phyloP scores from a whole-genome alignment of 352 stramenopile species.

The Pythium chondricola region DNA sequence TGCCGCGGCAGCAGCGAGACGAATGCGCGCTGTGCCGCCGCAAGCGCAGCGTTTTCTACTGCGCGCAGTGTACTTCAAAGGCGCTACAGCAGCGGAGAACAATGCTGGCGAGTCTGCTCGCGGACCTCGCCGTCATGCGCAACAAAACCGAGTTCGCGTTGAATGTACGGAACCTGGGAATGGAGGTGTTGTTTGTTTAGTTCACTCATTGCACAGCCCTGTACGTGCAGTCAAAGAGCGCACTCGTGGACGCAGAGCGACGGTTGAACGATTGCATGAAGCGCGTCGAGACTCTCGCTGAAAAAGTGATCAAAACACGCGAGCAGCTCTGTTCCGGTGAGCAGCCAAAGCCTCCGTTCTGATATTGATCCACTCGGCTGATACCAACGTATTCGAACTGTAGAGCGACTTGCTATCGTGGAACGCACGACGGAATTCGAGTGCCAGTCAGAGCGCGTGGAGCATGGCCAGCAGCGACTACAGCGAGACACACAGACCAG shows the following conservation, averaged over 20 bases:
- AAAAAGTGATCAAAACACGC: conserved; percentile 64
- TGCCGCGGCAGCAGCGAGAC: conserved; percentile 16
- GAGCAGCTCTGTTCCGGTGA: conserved; percentile 63
- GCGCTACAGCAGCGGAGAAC: conserved; percentile 73
- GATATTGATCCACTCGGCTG: too few species aligned
- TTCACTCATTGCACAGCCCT: not conserved
- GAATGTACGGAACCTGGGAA: too few species aligned
- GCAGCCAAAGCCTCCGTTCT: too few species aligned
- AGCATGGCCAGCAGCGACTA: conserved; percentile 37
- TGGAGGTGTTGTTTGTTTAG: not conserved
- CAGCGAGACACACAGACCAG: conserved; percentile 24
- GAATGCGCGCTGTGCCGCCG: conserved; percentile 60
- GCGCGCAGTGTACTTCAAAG: conserved; percentile 52
- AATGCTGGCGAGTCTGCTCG: conserved; percentile 66
- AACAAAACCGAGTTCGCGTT: conserved; percentile 72
- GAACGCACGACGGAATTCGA: conserved; percentile 50
- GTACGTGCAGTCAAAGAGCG: conserved; percentile 37
- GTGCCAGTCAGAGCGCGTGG: conserved; percentile 29
- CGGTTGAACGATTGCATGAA: conserved; percentile 46
- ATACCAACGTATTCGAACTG: not conserved
- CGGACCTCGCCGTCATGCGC: conserved; percentile 70
- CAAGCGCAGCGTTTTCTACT: conserved; percentile 44
- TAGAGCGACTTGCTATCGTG: conserved; percentile 52
- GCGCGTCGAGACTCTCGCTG: conserved; percentile 43
- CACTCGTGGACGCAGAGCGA: conserved; percentile 44